phyloP scores from a whole-genome alignment of 805 yeast genomes.

The Kazachstania viticola region DNA sequence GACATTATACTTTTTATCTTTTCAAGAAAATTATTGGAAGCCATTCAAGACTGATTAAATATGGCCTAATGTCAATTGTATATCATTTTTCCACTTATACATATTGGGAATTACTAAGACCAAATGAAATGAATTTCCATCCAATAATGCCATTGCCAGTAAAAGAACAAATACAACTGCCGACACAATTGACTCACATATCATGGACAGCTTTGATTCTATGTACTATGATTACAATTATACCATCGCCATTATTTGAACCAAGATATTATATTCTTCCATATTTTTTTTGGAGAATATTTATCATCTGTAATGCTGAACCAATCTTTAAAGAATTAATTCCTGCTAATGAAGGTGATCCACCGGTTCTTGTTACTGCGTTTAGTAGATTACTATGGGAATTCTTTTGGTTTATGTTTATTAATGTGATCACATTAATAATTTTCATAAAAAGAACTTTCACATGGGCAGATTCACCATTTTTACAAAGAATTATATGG shows the following conservation, averaged over 20 bases:
- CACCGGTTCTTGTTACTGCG: slow-evolving; percentile 13
- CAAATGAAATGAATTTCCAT: slow-evolving; percentile 27
- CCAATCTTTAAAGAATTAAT: slow-evolving; percentile 20
- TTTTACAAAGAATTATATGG: slow-evolving; percentile 81
- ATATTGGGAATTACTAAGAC: slow-evolving; percentile 27
- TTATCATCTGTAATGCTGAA: slow-evolving; percentile 31
- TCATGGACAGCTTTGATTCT: slow-evolving; percentile 40
- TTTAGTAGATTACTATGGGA: slow-evolving; percentile 39
- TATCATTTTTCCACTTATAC: slow-evolving; percentile 50
- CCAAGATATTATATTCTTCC: slow-evolving; percentile 89
- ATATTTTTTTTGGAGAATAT: slow-evolving; percentile 59
- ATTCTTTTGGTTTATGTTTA: slow-evolving; percentile 44
- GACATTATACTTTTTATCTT: slow-evolving; percentile 85
- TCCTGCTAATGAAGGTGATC: slow-evolving; percentile 7
- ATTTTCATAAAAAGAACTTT: slow-evolving; percentile 56
- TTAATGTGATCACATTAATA: slow-evolving; percentile 41
- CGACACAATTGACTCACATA: slow-evolving; percentile 33
- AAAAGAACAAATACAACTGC: slow-evolving; percentile 26
- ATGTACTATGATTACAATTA: slow-evolving; percentile 48
- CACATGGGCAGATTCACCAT: slow-evolving; percentile 51
- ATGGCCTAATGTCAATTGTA: slow-evolving; percentile 45
- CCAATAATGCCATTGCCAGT: slow-evolving; percentile 29
- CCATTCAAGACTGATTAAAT: slow-evolving; percentile 34
- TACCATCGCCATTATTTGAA: slow-evolving; percentile 88
- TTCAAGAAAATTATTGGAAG: slow-evolving; percentile 49